Conservation (phyloP, 176 grass and related monocot genomes). For the Avena insularis region DNA sequence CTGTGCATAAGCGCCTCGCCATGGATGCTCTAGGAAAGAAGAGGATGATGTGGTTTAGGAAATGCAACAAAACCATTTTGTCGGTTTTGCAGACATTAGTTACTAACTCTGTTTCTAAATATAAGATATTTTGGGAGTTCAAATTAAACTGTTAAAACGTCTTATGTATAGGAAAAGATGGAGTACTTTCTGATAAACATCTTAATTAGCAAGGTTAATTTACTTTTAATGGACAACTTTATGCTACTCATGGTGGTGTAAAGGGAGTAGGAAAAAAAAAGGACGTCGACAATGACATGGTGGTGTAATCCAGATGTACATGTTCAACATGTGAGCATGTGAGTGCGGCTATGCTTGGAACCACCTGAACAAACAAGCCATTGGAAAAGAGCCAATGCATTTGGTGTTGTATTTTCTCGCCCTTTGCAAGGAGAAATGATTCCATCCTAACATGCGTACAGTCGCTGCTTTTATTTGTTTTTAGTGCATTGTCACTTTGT, state of each 20-base stretch:
- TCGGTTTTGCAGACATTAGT: not conserved
- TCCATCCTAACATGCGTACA: constrained; percentile 9
- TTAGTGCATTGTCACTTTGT: not conserved
- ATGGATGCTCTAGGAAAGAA: not conserved
- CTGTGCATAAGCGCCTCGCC: too few relatives aligned
- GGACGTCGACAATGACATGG: not conserved
- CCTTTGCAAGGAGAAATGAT: constrained; percentile 11
- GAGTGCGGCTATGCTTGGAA: not conserved
- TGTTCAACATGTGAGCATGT: not conserved
- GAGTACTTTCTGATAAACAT: not conserved
- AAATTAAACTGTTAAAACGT: too few relatives aligned
- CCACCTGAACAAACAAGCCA: not conserved
- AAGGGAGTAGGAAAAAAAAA: not conserved
- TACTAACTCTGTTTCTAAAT: too few relatives aligned
- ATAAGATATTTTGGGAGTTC: too few relatives aligned
- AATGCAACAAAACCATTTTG: not conserved
- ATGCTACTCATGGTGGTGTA: not conserved
- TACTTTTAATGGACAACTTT: not conserved
- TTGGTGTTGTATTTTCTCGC: not conserved
- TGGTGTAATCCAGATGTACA: not conserved
- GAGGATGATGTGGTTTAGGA: not conserved
- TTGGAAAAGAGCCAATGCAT: not conserved
- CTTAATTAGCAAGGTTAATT: not conserved
- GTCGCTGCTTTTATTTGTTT: constrained; percentile 1
- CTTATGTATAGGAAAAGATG: too few relatives aligned